Base-by-base conservation (phyloP, 2,329 filamentous ascomycete species). In the Xylaria sp. region DNA sequence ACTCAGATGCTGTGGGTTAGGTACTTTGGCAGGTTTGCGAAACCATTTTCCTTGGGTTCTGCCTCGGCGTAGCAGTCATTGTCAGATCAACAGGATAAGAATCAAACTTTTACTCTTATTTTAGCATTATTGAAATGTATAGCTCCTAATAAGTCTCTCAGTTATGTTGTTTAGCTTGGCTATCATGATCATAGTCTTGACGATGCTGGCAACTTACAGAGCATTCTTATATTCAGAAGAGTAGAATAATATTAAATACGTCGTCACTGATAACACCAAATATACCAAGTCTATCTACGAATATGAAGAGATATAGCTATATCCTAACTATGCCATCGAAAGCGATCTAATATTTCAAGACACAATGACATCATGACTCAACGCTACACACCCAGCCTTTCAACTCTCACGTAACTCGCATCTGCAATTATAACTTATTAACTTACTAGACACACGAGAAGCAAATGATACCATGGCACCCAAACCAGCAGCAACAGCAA, bases 361-460 rank as follows among this genome's bases (percentile, higher is more conserved):
- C 18, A 23, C 12, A 56, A 62, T 66, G 57, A 62, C 64, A 66
- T 62, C 58, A 62, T 51, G 13, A 56, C 41, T 62, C n/a, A 12
- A 55, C n/a, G 28, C 1, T 28, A 3, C 8, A 25, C 39, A 51
- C 39, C 48, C 13, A 46, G 7, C 3, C 10, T 23, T 43, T 13
- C n/a, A 13, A 23, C 41, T 46, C 41, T 46, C 39, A 31, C 6
- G 2, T 5, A 20, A 28, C 3, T 20, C 23, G 23, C 20, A 46
- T 46, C 10, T 5, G 3, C 23, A 10, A 58, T 20, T 20, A 10
- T 13, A 18, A 36, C 15, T 20, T 12, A 58, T 6, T 13, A 18
- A 36, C 15, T 20, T 12, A 58, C 13, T 0, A 58, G 20, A 28
- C 20, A 9, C 8, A 3, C 7, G 15, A 58, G 39, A 31, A 46